These are phyloP conservation scores for Adansonia madagascariensis DNA, from an alignment of 441 rosid genomes.

Conservation along the genomic window DNA sequence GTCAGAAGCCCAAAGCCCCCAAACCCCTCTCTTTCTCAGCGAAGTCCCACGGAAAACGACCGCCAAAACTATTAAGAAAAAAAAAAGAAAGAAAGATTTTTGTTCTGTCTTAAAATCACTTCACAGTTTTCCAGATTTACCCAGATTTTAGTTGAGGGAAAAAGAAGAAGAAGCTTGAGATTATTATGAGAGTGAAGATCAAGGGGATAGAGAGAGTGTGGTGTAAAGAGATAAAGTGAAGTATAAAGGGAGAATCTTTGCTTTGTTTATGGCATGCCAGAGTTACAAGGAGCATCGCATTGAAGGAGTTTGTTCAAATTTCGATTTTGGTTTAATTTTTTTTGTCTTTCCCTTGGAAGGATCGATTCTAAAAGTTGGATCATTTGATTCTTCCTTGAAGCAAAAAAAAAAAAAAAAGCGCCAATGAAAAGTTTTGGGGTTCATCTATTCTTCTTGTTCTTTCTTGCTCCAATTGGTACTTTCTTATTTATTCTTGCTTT, in stretches of 20 bases:
- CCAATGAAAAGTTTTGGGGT: constrained; percentile 43
- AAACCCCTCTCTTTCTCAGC: background rate
- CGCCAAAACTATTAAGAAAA: constrained; percentile 32
- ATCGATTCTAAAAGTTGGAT: constrained; percentile 21
- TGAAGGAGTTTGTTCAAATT: constrained; percentile 24
- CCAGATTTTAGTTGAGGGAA: constrained; percentile 17
- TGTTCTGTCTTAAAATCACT: constrained; percentile 4
- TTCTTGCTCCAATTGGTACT: constrained; percentile 51
- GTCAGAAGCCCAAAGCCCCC: constrained; percentile 21
- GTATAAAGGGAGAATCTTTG: constrained; percentile 31
- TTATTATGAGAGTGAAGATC: background rate
- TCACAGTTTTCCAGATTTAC: constrained; percentile 2
- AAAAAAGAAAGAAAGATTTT: background rate
- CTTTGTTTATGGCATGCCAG: constrained; percentile 34
- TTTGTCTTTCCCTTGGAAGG: background rate
- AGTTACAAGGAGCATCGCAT: constrained; percentile 37
- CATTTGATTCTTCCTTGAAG: constrained; percentile 1
- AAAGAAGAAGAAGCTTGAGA: background rate
- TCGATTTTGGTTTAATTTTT: background rate
- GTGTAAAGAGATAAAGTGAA: constrained; percentile 19
- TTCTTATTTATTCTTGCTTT: constrained; percentile 13
- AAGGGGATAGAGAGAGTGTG: background rate
- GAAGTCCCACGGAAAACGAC: constrained; percentile 41
- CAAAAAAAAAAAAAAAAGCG: background rate
- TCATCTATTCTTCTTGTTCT: constrained; percentile 38